Evolutionary conservation across 2,329 filamentous ascomycete genomes (phyloP).

Genomic region (Apiospora pterosperma): DNA sequence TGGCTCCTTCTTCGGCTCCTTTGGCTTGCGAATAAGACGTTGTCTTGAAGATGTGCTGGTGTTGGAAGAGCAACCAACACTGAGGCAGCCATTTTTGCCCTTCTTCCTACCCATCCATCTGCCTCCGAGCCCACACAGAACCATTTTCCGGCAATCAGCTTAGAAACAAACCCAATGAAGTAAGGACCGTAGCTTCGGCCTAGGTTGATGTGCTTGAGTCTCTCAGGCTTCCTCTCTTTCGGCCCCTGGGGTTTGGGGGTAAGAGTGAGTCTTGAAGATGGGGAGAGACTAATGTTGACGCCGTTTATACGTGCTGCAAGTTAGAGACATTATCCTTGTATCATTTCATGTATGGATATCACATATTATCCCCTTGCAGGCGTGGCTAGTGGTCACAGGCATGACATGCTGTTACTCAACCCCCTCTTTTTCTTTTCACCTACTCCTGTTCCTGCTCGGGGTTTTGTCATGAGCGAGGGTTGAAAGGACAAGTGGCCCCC

Average conservation of each 20-base stretch:
- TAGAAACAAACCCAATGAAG: not conserved
- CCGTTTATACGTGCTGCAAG: too few species aligned
- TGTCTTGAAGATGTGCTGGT: not conserved
- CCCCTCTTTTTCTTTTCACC: too few species aligned
- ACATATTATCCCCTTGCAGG: too few species aligned
- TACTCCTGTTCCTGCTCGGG: too few species aligned
- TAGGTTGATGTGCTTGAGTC: not conserved
- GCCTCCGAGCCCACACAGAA: not conserved
- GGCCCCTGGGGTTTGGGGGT: not conserved
- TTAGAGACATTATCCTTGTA: too few species aligned
- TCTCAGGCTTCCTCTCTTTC: not conserved
- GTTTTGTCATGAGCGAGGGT: too few species aligned
- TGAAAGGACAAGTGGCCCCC: too few species aligned
- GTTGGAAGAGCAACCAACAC: not conserved
- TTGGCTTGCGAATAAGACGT: not conserved
- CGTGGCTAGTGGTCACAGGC: too few species aligned
- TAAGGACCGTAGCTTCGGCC: not conserved
- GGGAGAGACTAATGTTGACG: too few species aligned
- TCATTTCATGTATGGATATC: too few species aligned
- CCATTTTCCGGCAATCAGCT: not conserved
- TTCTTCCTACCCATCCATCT: not conserved
- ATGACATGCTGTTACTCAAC: too few species aligned
- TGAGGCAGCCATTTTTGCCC: not conserved
- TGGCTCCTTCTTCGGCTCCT: not conserved
- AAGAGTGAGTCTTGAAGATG: not conserved